Base-by-base conservation (phyloP, 345 rosid species). In the Firmiana major region DNA sequence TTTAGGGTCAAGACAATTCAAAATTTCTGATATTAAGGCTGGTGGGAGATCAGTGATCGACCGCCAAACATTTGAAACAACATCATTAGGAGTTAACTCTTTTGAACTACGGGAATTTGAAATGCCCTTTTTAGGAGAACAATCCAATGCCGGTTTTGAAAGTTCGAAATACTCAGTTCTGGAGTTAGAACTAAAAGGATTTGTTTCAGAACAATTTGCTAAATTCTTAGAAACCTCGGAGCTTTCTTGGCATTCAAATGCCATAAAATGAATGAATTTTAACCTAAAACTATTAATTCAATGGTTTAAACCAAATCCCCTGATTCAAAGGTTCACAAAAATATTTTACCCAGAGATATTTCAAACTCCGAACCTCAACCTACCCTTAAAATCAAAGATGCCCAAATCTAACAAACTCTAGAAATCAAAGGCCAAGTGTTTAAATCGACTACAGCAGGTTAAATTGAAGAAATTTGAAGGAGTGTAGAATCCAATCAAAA, bases 11-110 rank as follows among this genome's bases (percentile, higher is more conserved):
- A 94, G 92, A 64, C 87, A 85, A 65, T 88, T 83, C 62, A 94
- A 87, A 74, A 94, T 91, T 79, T 92, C 94, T 71, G 91, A 90
- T 48, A 94, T 85, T 84, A 94, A 73, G 0, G 92, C 97, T 0
- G 87, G 85, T 63, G 98, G 97, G 72, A 94, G 93, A 75, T 94
- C 98, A 7, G 88, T 89, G 34, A 94, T 90, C 36, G 88, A 86
- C 74, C 73, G 82, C 28, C 77, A 54, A 70, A 43, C 80, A 55
- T 36, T 81, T 19, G 80, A 77, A 62, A 81, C 59, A 76, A 69
- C 77, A 68, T 83, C 88, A 77, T 85, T 78, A 77, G 79, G 77
- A 17, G 77, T 83, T 62, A 85, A 81, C 73, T 77, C 82, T 24
- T 85, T 83, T 11, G 82, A 81, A 76, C 81, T 51, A 77, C 28